Evolutionary conservation across 1,284 basidiomycete species (phyloP), one percentile per base, ranked within the genome.

Genomic region (Rhodotorula sp.): DNA sequence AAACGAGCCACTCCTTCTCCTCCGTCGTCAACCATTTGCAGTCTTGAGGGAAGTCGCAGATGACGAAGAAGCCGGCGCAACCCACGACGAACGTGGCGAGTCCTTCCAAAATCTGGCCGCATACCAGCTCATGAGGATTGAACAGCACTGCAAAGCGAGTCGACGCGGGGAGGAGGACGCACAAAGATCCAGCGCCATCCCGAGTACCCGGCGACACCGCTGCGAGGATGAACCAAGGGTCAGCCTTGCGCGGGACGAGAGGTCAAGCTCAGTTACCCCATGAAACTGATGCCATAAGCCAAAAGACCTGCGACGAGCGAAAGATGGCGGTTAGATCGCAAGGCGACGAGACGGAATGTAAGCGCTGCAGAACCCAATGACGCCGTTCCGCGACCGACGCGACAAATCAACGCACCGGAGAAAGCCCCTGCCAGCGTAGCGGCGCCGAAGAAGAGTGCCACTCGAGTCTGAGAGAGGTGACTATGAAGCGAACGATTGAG

Each of bases 1-100:
- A 85, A n/a, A 88, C 79, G 24, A 88, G 80, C 76, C 83, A 89
- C 0, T 85, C 80, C 9, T 84, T 82, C 75, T 89, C 87, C 70
- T 87, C 86, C 0, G 82, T 83, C 0, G 86, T 87, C 19, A 88
- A 78, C 79, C 88, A 88, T 24, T 72, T 79, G 1, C 86, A 0
- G 85, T 86, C 9, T 74, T 77, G 0, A 5, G 87, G 87, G 73
- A 86, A 86, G 75, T 88, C 87, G 22, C 32, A 27, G 39, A 77
- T 64, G 13, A 62, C 54, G 61, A 67, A 76, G 60, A 72, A 65
- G 2, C 64, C 83, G 74, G 70, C 22, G 13, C 84, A 47, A 0
- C 84, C 85, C 24, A 84, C 83, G 4, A 80, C 68, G 6, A 85
- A 80, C 1, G 85, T 86, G 0, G 82, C 80, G 44, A 85, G 81